These are phyloP conservation scores for Colletotrichum abscissum DNA, from an alignment of 2,329 filamentous ascomycete genomes.

Conservation along the genomic window DNA sequence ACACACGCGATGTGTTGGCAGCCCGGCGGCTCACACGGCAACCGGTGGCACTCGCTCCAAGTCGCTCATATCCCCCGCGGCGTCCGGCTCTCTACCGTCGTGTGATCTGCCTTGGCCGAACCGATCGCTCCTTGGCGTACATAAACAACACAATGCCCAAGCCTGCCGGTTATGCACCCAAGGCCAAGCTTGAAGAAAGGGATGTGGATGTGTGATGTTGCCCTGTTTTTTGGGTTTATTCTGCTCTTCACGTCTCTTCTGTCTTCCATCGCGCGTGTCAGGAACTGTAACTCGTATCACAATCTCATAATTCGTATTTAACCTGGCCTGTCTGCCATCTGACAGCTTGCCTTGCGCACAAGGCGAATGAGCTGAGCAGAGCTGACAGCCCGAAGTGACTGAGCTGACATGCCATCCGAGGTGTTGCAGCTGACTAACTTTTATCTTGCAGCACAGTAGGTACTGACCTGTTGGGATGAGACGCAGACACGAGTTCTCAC, in stretches of 20 bases:
- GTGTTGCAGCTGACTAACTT: background rate
- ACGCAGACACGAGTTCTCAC: background rate
- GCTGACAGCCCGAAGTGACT: background rate
- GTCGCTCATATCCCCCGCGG: background rate
- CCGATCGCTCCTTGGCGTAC: constrained; percentile 31
- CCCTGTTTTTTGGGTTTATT: background rate
- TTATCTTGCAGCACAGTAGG: background rate
- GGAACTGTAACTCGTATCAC: background rate
- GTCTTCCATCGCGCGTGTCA: background rate
- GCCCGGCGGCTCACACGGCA: background rate
- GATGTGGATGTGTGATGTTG: background rate
- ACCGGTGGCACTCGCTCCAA: background rate
- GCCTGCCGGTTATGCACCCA: background rate
- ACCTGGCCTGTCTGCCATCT: background rate
- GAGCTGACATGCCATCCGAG: background rate
- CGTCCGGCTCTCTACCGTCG: constrained; percentile 17
- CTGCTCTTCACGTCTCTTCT: background rate
- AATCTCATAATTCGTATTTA: background rate
- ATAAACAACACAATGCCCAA: constrained; percentile 7
- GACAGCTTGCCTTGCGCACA: background rate
- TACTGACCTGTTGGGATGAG: background rate
- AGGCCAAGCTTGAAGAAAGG: background rate
- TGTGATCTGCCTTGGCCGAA: constrained; percentile 34
- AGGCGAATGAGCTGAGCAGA: background rate
- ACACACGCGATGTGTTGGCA: background rate